Evolutionary conservation across 768 basidiomycete genomes (phyloP), one percentile per base, ranked within the genome.

Genomic region (Xerocomellus dryophilus): DNA sequence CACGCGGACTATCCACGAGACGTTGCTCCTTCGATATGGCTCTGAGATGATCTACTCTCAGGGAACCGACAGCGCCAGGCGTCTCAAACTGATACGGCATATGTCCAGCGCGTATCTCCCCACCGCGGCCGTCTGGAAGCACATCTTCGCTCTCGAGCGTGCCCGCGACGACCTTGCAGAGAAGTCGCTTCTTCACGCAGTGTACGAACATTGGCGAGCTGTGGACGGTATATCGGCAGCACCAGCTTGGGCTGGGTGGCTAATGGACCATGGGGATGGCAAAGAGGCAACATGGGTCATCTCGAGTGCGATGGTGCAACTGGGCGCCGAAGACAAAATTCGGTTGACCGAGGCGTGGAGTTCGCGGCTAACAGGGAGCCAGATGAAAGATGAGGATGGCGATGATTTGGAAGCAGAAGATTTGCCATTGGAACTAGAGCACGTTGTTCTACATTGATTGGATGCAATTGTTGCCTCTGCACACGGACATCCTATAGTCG

Each of bases 161-260:
- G 53, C 55, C 21, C 58, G 56, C 38, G 58, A 53, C 23, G 60
- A 56, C 15, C 50, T 21, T n/a, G 57, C 51, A 27, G 61, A 61
- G 18, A 68, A 54, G 40, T 45, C 50, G 5, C 17, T 64, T 34
- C 66, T 65, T 45, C 50, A 52, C 17, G 46, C 49, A 21, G 68
- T 75, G 38, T 80, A 76, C 56, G 75, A 74, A 57, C 51, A 64
- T 39, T 83, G 82, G 81, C 70, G 74, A 25, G 59, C 60, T 47
- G 54, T 66, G 47, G 75, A 78, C 29, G 59, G 50, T 17, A 64
- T 71, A 42, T 69, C 66, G 51, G 79, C 81, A 38, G 66, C 71
- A 34, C 57, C 73, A 43, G 70, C 63, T 53, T 82, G 78, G 78
- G 79, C 75, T 15, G 60, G 62, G 50, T 83, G 82, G 81, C 56